Conservation (phyloP, 148 eudicot species). For the Linanthus parryae region DNA sequence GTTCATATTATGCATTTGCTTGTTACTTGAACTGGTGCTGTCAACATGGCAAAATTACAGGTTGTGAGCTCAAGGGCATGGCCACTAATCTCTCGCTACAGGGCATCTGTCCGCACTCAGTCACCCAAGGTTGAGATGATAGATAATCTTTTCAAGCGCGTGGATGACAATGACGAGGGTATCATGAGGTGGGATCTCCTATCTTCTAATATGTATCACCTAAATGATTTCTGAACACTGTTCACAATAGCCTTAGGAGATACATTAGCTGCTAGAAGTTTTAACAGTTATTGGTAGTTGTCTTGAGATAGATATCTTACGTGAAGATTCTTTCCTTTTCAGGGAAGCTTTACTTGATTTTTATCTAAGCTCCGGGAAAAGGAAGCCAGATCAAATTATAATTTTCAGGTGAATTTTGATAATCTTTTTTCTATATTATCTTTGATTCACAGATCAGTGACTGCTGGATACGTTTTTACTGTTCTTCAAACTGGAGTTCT, state of each 20-base stretch:
- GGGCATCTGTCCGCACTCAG: slow-evolving; percentile 72
- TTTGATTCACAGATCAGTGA: background rate
- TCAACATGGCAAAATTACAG: slow-evolving; percentile 22
- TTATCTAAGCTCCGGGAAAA: slow-evolving; percentile 50
- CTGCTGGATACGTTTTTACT: background rate
- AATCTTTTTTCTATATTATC: background rate
- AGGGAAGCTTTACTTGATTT: slow-evolving; percentile 76
- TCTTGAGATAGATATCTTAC: background rate
- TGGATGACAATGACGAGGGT: slow-evolving; percentile 48
- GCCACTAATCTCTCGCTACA: slow-evolving; percentile 68
- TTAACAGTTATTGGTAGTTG: no score
- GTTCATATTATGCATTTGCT: no score
- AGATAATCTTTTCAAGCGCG: slow-evolving; percentile 57
- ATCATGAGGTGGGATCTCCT: slow-evolving; percentile 61
- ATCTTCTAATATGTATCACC: no score
- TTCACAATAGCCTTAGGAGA: no score
- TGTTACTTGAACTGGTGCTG: no score
- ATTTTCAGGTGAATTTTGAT: slow-evolving; percentile 71
- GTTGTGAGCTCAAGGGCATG: slow-evolving; percentile 74
- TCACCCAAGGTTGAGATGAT: slow-evolving; percentile 77
- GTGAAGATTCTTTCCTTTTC: slow-evolving; percentile 5
- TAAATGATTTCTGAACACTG: no score
- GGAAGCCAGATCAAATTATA: slow-evolving; percentile 77
- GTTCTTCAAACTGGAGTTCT: background rate
- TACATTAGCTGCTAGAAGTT: no score